phyloP scores from a whole-genome alignment of 2,329 filamentous ascomycete genomes.

The Phialophora tarda region DNA sequence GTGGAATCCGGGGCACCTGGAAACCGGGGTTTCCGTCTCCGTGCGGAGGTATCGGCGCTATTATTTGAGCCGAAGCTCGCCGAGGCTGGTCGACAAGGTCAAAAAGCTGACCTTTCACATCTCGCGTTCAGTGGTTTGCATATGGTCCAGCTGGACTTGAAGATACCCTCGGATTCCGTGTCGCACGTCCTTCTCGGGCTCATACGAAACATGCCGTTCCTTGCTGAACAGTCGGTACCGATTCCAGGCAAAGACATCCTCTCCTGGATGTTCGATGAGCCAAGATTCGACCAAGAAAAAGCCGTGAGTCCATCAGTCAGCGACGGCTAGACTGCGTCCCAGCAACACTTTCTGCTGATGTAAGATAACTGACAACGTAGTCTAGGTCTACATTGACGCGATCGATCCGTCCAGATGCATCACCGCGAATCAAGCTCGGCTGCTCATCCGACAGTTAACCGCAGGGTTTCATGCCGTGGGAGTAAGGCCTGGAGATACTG shows the following conservation, averaged over 20 bases:
- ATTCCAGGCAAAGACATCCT: conserved; percentile 60
- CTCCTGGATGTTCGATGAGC: conserved; percentile 61
- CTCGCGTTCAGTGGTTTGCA: neutral
- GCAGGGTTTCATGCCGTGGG: conserved; percentile 52
- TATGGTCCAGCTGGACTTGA: neutral
- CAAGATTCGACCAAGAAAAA: conserved; percentile 56
- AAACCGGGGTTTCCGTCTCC: neutral
- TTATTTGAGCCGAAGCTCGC: neutral
- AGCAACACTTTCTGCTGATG: neutral
- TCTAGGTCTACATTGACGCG: conserved; percentile 55
- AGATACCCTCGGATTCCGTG: neutral
- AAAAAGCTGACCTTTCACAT: neutral
- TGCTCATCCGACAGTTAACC: conserved; percentile 56
- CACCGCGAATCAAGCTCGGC: conserved; percentile 23
- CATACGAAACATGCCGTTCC: conserved; percentile 32
- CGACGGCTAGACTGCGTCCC: neutral
- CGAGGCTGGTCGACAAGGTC: neutral
- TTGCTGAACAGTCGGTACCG: conserved; percentile 30
- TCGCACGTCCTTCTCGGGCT: neutral
- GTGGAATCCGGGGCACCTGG: neutral
- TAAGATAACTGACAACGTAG: neutral
- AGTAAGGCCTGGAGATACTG: conserved; percentile 56
- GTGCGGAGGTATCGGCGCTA: neutral
- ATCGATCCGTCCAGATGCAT: conserved; percentile 48
- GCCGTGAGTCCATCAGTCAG: conserved; percentile 46